Percentiles rank a stretch among this genome's conserved stretches.
phyloP scores from a whole-genome alignment of 495 filamentous ascomycete species.

The Aspergillus panamensis region DNA sequence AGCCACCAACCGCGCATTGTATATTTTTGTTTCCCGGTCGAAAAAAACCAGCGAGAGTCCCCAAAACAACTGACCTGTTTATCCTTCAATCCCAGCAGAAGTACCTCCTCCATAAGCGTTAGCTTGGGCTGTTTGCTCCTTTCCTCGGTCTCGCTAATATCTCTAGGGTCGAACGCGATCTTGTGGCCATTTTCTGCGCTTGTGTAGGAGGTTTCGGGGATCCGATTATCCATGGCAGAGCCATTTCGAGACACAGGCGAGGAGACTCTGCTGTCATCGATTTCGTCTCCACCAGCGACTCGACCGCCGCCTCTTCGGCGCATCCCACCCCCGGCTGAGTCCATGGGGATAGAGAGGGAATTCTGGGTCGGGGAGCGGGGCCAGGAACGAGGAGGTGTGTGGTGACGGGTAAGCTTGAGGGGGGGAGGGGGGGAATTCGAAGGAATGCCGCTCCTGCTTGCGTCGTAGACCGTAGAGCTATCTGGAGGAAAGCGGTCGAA shows the following conservation, averaged over 20 bases:
- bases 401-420: constrained; percentile 10
- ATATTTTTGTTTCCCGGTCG: not conserved
- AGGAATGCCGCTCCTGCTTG: constrained; percentile 33
- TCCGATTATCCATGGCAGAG: constrained; percentile 58
- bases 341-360: constrained; percentile 45
- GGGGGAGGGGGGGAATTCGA: constrained; percentile 6
- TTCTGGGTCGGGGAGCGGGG: constrained; percentile 22
- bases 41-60: not conserved
- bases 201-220: constrained; percentile 87
- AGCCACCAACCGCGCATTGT: not conserved
- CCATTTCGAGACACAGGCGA: constrained; percentile 62
- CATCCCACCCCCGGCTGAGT: constrained; percentile 68
- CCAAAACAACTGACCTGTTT: constrained; percentile 68
- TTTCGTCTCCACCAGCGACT: constrained; percentile 50
- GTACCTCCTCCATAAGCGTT: constrained; percentile 96
- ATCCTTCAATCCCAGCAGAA: constrained; percentile 93
- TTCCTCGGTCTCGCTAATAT: constrained; percentile 96
- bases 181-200: constrained; percentile 95
- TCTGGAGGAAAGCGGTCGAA: constrained; percentile 2
- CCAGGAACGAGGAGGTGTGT: constrained; percentile 13
- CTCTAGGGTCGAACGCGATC: constrained; percentile 95
- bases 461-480: constrained; percentile 16
- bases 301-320: constrained; percentile 70
- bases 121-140: constrained; percentile 96
- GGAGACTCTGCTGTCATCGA: constrained; percentile 65